phyloP scores from a whole-genome alignment of 1,139 yeast species.

The Nakaseomyces delphensis region DNA sequence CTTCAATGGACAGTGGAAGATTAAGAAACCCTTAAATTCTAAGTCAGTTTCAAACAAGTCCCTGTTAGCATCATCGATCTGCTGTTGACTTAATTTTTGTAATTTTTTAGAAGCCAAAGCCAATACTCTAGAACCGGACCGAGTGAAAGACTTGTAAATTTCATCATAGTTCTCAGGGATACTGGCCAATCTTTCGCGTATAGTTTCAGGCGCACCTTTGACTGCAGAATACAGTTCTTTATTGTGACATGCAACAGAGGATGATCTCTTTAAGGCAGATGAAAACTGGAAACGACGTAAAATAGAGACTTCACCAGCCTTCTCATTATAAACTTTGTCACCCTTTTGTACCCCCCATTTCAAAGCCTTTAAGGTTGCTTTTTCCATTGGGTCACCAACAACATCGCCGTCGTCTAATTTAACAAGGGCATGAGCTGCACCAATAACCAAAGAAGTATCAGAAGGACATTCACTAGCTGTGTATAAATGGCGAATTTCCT shows the following conservation, averaged over 20 bases:
- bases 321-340: constrained; percentile 47
- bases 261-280: constrained; percentile 88
- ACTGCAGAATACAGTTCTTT: constrained; percentile 69
- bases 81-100: constrained; percentile 43
- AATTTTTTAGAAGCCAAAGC: constrained; percentile 82
- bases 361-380: constrained; percentile 83
- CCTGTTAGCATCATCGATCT: constrained; percentile 54
- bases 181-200: constrained; percentile 61
- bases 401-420: constrained; percentile 90
- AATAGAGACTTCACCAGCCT: constrained; percentile 53
- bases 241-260: constrained; percentile 69
- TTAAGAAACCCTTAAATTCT: constrained; percentile 83
- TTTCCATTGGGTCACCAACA: constrained; percentile 99
- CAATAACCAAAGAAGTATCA: constrained; percentile 66
- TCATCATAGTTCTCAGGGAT: constrained; percentile 80
- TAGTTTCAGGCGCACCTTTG: constrained; percentile 99
- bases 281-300: constrained; percentile 95
- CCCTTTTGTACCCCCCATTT: constrained; percentile 76
- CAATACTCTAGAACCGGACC: constrained; percentile 92
- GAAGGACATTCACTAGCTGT: constrained; percentile 54
- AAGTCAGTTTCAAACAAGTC: constrained; percentile 67
- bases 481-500: constrained; percentile 48
- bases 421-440: constrained; percentile 94
- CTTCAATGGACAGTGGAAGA: constrained; percentile 95
- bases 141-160: constrained; percentile 80